Base-by-base conservation (phyloP, 2,329 filamentous ascomycete genomes). In the Sordariomycetes sp. region DNA sequence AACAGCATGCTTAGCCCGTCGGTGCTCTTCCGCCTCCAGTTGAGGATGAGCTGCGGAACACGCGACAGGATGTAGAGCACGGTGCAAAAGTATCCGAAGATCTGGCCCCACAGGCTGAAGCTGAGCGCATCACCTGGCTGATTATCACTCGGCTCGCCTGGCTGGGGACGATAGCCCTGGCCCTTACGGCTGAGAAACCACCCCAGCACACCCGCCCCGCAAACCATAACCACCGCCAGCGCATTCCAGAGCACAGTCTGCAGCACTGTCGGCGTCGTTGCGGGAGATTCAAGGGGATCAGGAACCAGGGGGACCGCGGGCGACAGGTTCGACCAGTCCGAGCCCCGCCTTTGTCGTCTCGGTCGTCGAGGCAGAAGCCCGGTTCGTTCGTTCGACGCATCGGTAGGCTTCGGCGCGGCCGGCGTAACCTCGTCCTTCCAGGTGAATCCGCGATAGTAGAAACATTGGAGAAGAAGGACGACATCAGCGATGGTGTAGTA, bases 401-500 rank as follows among this genome's bases (percentile, higher is more conserved):
- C 79, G 48, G 71, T 66, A 52, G 73, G 65, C 48, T 69, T 64
- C 11, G 76, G 68, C 4, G 54, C 18, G 12, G 28, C n/a, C 8
- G 55, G 40, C 8, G 72, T 67, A 16, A 79, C 72, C 59, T 82
- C 74, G 62, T 86, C 83, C 57, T 72, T 76, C 76, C 79, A 81
- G 1, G 82, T 85, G 64, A 96, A 94, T 3, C 92, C 92, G 57
- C 89, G 85, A 72, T 99, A 99, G 76, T 96, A 97, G 76, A 97
- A 96, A 72, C 90, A 96, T 73, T 99, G 94, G 1, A 78, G 80
- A 0, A 97, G 76, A 1, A 99, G 79, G 1, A 97, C 90, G 50
- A 97, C 82, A 68, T 97, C 93, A 61, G 91, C 91, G 43, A 96
- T 79, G 18, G 92, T 95, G 70, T 97, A 96, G 71, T 96, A 96